Percentiles rank a stretch among this genome's conserved stretches.
Evolutionary conservation across 768 basidiomycete genomes (phyloP).

Genomic region (Russula compacta): DNA sequence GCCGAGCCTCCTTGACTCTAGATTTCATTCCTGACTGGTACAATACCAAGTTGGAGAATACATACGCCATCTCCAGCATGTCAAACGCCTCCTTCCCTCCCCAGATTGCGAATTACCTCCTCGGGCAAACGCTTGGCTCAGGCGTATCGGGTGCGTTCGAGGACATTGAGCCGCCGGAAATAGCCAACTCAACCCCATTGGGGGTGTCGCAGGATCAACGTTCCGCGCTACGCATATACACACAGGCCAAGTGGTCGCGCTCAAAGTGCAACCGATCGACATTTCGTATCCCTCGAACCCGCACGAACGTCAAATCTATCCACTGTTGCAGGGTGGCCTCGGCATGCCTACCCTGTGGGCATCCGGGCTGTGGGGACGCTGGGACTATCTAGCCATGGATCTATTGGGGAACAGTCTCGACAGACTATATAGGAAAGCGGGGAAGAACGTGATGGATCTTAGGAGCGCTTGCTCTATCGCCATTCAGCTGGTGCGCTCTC

Average conservation of each 20-base stretch:
- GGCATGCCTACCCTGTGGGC: constrained; percentile 72
- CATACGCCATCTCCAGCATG: constrained; percentile 4
- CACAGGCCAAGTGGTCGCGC: constrained; percentile 51
- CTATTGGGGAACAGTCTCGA: constrained; percentile 65
- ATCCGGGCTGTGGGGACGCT: constrained; percentile 28
- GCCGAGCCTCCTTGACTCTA: not conserved
- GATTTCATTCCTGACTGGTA: not conserved
- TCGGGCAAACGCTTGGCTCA: constrained; percentile 53
- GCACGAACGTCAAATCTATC: constrained; percentile 63
- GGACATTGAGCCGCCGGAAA: not conserved
- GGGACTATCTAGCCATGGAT: constrained; percentile 57
- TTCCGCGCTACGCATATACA: constrained; percentile 52
- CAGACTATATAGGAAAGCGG: constrained; percentile 44
- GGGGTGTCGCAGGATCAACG: constrained; percentile 52
- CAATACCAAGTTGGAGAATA: not conserved
- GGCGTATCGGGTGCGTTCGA: constrained; percentile 56
- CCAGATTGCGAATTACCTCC: constrained; percentile 49
- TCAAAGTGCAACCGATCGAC: constrained; percentile 62
- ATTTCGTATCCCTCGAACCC: constrained; percentile 70
- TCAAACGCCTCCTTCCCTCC: constrained; percentile 23
- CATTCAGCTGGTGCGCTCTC: constrained; percentile 59
- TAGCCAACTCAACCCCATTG: not conserved
- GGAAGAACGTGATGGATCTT: constrained; percentile 53
- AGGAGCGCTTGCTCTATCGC: constrained; percentile 67
- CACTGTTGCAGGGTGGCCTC: constrained; percentile 56